A percentile compares a stretch with the other conserved stretches of the same genome.
Conservation (phyloP, 1,284 basidiomycete genomes). For the Tylopilus sp. region DNA sequence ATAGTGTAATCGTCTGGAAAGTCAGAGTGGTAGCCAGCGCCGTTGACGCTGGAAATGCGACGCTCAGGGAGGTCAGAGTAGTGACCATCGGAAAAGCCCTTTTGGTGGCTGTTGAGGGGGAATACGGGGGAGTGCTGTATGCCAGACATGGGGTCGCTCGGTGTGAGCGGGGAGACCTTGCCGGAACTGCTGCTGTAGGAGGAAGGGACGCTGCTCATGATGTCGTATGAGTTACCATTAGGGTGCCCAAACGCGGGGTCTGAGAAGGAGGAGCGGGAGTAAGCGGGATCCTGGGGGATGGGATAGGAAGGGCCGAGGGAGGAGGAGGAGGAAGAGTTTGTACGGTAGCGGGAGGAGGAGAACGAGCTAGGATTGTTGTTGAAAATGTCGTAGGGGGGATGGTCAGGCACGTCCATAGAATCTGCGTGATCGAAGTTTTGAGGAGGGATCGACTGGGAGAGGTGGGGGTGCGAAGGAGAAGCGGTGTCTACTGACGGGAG, state of each 20-base stretch:
- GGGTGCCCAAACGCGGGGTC: slow-evolving; percentile 56
- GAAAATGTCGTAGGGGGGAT: slow-evolving; percentile 60
- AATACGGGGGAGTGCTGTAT: slow-evolving; percentile 55
- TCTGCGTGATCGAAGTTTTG: slow-evolving; percentile 44
- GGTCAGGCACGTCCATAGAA: slow-evolving; percentile 46
- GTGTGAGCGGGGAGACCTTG: slow-evolving; percentile 70
- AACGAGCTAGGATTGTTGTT: slow-evolving; percentile 46
- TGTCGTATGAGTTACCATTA: slow-evolving; percentile 55
- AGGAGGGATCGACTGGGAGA: slow-evolving; percentile 33
- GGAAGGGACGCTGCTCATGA: slow-evolving; percentile 56
- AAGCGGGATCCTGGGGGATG: slow-evolving; percentile 53
- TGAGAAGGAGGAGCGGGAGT: slow-evolving; percentile 53
- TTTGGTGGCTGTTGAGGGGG: slow-evolving; percentile 40
- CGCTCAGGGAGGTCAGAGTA: slow-evolving; percentile 59
- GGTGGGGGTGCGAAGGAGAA: slow-evolving; percentile 35
- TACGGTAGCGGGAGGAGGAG: slow-evolving; percentile 56
- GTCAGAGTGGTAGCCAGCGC: slow-evolving; percentile 49
- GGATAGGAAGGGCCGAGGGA: slow-evolving; percentile 52
- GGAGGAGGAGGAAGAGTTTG: slow-evolving; percentile 64
- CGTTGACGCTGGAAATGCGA: slow-evolving; percentile 47
- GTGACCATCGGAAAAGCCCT: slow-evolving; percentile 50
- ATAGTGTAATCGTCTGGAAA: slow-evolving; percentile 62
- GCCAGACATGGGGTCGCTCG: slow-evolving; percentile 55
- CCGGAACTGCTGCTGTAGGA: slow-evolving; percentile 58
- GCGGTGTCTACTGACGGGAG: slow-evolving; percentile 33